Evolutionary conservation across 2,329 filamentous ascomycete species (phyloP).

Genomic region (Alternaria ventricosa): DNA sequence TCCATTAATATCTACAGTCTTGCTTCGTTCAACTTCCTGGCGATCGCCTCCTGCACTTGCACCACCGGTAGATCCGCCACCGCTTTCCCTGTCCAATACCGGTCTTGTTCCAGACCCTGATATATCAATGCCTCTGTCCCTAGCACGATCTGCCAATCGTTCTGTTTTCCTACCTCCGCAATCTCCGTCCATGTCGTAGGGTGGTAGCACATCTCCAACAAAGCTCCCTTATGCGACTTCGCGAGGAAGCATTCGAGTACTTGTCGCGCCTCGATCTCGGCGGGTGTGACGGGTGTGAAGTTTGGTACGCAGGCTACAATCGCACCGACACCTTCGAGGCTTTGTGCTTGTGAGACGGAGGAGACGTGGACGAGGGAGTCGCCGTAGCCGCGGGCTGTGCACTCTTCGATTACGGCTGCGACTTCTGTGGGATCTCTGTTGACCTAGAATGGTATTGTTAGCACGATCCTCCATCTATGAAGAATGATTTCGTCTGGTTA

Average conservation of each 20-base stretch:
- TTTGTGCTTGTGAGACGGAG: constrained; percentile 65
- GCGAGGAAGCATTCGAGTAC: constrained; percentile 60
- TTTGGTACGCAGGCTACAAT: constrained; percentile 80
- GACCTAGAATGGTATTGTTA: constrained; percentile 42
- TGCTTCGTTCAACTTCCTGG: constrained; percentile 39
- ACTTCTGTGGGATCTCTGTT: constrained; percentile 76
- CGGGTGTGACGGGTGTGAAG: constrained; percentile 69
- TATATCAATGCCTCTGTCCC: constrained; percentile 80
- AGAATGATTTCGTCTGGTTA: neutral
- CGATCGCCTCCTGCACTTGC: constrained; percentile 63
- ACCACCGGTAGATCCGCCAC: constrained; percentile 66
- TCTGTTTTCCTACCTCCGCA: constrained; percentile 64
- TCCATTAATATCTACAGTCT: constrained; percentile 23
- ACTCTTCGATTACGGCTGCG: constrained; percentile 70
- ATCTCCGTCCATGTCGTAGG: constrained; percentile 70
- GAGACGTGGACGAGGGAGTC: constrained; percentile 66
- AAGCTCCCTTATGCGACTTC: constrained; percentile 66
- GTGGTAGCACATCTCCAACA: constrained; percentile 86
- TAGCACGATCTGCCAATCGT: constrained; percentile 75
- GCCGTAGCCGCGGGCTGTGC: constrained; percentile 65
- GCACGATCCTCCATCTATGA: neutral
- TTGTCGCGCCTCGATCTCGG: constrained; percentile 66
- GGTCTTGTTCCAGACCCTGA: constrained; percentile 73
- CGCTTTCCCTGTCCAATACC: constrained; percentile 68
- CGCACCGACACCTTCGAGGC: constrained; percentile 66